Evolutionary conservation across 1,284 basidiomycete species (phyloP), one percentile per base, ranked within the genome.

Genomic region (Phlebopus sp.): DNA sequence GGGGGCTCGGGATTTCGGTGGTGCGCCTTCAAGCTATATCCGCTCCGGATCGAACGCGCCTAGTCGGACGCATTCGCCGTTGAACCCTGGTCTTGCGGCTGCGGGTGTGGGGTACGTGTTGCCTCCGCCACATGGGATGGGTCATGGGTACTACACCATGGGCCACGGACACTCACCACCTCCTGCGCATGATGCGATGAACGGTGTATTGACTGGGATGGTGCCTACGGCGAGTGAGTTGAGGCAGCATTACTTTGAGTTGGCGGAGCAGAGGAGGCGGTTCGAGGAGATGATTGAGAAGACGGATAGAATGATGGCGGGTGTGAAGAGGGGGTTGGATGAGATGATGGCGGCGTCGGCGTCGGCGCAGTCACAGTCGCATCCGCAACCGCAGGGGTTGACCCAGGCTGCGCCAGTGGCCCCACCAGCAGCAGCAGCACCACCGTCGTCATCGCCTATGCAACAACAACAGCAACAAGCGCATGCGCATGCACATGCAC

Each of bases 241-340:
- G 50, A 84, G 86, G 65, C 70, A 78, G 45, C 87, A 90, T 60
- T 88, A 86, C 59, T 59, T 68, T 17, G 76, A 82, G 59, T 72
- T 90, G 44, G 68, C 68, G 6, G 79, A 82, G 56, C 76, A 85
- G 58, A 78, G 79, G 63, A 70, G 70, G 57, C 70, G 75, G 58
- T 70, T 85, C 66, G 76, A 86, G 65, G 85, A 86, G 60, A 73
- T 90, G 77, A 60, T 89, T 49, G 78, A 82, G 54, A 77, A 74
- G 66, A 90, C 87, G 55, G 84, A 90, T 45, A 69, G 76, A 62
- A 69, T 90, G 70, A 81, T 90, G 74, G 73, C 69, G 25, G 80
- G 81, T 18, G 69, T 90, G 59, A 81, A 81, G 70, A 75, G 82
- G 52, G 83, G 82, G 15, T 71, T 90, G 53, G 86, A 89, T 48